Percentiles rank a stretch among this genome's conserved stretches.
These are phyloP conservation scores for Cadophora sp. DNA, from an alignment of 2,329 filamentous ascomycete species.

Conservation along the genomic window DNA sequence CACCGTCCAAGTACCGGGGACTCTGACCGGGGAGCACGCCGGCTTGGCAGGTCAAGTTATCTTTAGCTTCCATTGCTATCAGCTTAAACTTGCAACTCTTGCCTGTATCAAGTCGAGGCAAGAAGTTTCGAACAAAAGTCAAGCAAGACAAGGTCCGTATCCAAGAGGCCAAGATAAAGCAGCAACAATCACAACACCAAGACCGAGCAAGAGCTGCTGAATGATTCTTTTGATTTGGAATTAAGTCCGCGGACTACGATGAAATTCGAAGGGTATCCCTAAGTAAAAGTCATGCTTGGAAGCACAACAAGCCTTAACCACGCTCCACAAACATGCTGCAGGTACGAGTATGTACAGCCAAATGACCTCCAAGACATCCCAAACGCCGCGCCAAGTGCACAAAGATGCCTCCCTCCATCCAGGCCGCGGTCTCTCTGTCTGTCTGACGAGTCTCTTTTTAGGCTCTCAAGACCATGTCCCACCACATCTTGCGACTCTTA, in stretches of 20 bases:
- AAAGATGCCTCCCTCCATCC: constrained; percentile 23
- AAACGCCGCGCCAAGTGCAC: constrained; percentile 33
- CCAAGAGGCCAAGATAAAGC: not conserved
- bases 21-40: not conserved
- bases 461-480: constrained; percentile 15
- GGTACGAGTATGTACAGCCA: constrained; percentile 34
- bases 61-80: not conserved
- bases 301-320: constrained; percentile 19
- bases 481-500: constrained; percentile 7
- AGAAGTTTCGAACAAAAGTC: not conserved
- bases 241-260: constrained; percentile 19
- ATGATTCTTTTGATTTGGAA: constrained; percentile 20
- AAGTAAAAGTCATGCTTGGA: constrained; percentile 23
- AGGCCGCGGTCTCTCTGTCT: not conserved
- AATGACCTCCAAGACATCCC: constrained; percentile 22
- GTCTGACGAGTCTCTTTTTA: constrained; percentile 10
- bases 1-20: not conserved
- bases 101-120: not conserved
- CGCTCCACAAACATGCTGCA: constrained; percentile 27
- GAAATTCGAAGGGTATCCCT: constrained; percentile 26
- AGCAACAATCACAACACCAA: not conserved
- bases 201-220: not conserved
- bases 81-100: constrained; percentile 3
- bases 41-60: constrained; percentile 11
- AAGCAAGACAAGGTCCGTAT: not conserved